phyloP scores from a whole-genome alignment of 805 yeast species.

The Vanderwaltozyma tropicalis region DNA sequence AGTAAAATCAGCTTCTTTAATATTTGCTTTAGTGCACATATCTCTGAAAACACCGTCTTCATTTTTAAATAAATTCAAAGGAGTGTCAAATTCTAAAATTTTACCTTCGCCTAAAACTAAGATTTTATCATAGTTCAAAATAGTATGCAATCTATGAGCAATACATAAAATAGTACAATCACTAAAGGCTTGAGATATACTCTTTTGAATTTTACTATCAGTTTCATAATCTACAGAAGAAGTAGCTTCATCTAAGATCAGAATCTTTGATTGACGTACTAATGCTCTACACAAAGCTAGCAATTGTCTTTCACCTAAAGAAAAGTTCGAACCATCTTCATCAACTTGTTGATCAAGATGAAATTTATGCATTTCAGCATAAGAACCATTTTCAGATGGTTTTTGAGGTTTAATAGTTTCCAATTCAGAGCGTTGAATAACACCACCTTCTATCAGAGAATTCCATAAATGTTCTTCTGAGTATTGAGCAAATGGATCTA shows the following conservation, averaged over 20 bases:
- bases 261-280: conserved; percentile 48
- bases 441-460: conserved; percentile 51
- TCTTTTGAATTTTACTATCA: conserved; percentile 50
- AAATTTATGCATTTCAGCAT: conserved; percentile 40
- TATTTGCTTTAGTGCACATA: conserved; percentile 41
- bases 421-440: conserved; percentile 34
- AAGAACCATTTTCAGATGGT: conserved; percentile 14
- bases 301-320: conserved; percentile 62
- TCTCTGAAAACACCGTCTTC: conserved; percentile 37
- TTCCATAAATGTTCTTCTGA: conserved; percentile 51
- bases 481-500: conserved; percentile 58
- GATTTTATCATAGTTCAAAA: conserved; percentile 47
- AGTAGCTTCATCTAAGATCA: conserved; percentile 68
- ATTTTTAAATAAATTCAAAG: conserved; percentile 34
- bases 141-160: conserved; percentile 61
- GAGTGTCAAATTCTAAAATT: conserved; percentile 44
- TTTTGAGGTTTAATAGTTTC: conserved; percentile 28
- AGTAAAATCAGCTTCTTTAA: conserved; percentile 31
- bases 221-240: conserved; percentile 67
- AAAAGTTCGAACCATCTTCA: conserved; percentile 60
- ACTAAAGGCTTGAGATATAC: conserved; percentile 47
- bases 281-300: conserved; percentile 63
- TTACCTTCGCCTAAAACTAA: conserved; percentile 50
- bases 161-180: conserved; percentile 59
- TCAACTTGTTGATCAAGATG: conserved; percentile 50